Evolutionary conservation across 1,284 basidiomycete genomes (phyloP), one percentile per base, ranked within the genome.

Genomic region (Leccinum fallax): DNA sequence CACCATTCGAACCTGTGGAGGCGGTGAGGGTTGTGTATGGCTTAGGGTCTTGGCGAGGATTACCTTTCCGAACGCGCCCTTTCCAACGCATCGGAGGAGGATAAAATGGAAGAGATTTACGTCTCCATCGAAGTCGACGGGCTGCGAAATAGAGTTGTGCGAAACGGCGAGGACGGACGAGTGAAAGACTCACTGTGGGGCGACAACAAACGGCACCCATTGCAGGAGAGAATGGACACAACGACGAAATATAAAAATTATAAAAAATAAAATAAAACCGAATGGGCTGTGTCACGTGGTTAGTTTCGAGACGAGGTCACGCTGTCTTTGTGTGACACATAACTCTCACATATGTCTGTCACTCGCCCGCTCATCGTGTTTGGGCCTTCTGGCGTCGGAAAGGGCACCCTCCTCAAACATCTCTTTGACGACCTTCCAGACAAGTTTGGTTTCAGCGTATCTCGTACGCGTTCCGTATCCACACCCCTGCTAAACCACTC

Each of bases 61-160:
- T 54, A 94, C 96, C 87, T 99, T 98, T 72, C 97, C 97, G 75
- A 99, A 98, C 1, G 97, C 97, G 59, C 97, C 97, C 77, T 98
- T 98, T 54, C 97, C 97, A 19, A 99, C 96, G 68, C 93, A 94
- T 72, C 95, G 85, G 32, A 98, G 79, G 51, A 99, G 88, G 68
- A 94, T 88, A 75, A 99, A 99, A 77, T 99, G 97, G 77, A 97
- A 99, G 60, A 99, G 88, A 74, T 95, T 97, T 72, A 97, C 92
- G 66, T 98, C 95, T 59, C 93, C 95, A 67, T 98, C 95, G 76
- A 98, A 99, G 83, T 99, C 96, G 79, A 98, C 93, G 64, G 94
- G 94, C 95, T 97, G 74, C 4, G 48, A 55, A 48, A 53, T 61
- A 24, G 21, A 56, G 55, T 59, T 56, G 13, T 30, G 5, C 30